phyloP scores from a whole-genome alignment of 2,329 filamentous ascomycete genomes.

The Fusarium burgessii region DNA sequence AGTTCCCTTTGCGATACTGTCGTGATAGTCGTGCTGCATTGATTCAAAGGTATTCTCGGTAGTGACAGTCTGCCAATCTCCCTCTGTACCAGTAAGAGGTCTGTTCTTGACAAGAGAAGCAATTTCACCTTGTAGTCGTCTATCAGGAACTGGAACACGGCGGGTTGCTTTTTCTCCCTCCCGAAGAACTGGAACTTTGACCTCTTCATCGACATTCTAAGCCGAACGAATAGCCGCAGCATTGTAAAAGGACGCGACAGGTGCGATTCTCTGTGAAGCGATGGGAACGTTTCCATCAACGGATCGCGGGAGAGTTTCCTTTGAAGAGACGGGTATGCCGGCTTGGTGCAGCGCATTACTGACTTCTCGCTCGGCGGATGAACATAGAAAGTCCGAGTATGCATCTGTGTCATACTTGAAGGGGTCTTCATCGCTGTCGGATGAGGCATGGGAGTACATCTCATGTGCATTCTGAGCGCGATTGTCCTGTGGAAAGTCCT shows the following conservation, averaged over 20 bases:
- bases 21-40: slow-evolving; percentile 38
- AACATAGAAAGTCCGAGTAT: slow-evolving; percentile 54
- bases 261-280: slow-evolving; percentile 10
- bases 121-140: slow-evolving; percentile 31
- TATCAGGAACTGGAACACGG: slow-evolving; percentile 10
- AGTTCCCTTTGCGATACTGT: slow-evolving; percentile 46
- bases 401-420: slow-evolving; percentile 60
- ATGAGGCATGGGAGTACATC: slow-evolving; percentile 49
- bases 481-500: background rate
- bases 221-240: slow-evolving; percentile 53
- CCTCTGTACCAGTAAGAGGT: slow-evolving; percentile 35
- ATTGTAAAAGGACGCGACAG: slow-evolving; percentile 52
- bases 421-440: slow-evolving; percentile 55
- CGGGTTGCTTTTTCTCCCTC: slow-evolving; percentile 9
- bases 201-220: slow-evolving; percentile 56
- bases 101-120: slow-evolving; percentile 33
- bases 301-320: slow-evolving; percentile 1
- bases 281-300: slow-evolving; percentile 6
- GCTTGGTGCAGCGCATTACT: slow-evolving; percentile 54
- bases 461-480: slow-evolving; percentile 18
- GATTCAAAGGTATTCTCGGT: slow-evolving; percentile 47
- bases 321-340: slow-evolving; percentile 38
- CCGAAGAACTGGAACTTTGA: slow-evolving; percentile 52
- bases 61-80: slow-evolving; percentile 54
- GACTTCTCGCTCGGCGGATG: slow-evolving; percentile 57